A percentile compares a stretch with the other conserved stretches of the same genome.
These are phyloP conservation scores for Solanum hybrid DNA, from an alignment of 305 asterid genomes.

Conservation along the genomic window DNA sequence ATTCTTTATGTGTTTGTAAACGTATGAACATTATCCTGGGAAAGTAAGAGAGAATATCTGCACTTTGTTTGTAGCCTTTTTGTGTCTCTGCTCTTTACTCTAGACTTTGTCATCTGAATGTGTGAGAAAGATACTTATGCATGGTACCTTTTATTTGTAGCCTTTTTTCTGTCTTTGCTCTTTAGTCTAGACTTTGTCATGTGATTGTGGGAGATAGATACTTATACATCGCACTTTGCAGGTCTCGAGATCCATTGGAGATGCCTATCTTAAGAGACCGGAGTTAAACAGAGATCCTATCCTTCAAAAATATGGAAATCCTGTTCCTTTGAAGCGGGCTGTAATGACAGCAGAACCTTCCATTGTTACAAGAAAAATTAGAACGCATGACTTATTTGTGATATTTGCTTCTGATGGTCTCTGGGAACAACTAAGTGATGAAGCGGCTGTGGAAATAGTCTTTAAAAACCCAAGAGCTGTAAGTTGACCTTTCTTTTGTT, in stretches of 20 bases:
- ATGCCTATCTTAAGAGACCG: slow-evolving; percentile 80
- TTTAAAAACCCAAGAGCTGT: slow-evolving; percentile 74
- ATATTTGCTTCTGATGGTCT: slow-evolving; percentile 98
- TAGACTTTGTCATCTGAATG: not conserved
- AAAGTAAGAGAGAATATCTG: not conserved
- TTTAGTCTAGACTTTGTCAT: not conserved
- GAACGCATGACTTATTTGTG: slow-evolving; percentile 66
- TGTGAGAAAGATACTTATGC: not conserved
- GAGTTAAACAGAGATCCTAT: slow-evolving; percentile 69
- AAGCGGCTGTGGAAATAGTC: slow-evolving; percentile 77
- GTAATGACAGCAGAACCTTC: slow-evolving; percentile 88
- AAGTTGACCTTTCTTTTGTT: slow-evolving; percentile 20
- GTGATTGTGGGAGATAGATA: not conserved
- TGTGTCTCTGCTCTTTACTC: not conserved
- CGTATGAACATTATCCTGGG: not conserved
- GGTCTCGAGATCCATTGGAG: slow-evolving; percentile 98
- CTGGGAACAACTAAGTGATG: slow-evolving; percentile 90
- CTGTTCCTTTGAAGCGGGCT: slow-evolving; percentile 72
- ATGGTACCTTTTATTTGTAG: slow-evolving; percentile 3
- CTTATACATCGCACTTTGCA: slow-evolving; percentile 17
- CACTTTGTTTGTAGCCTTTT: not conserved
- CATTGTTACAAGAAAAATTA: slow-evolving; percentile 58
- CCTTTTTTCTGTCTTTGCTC: not conserved
- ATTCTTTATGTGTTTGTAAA: not conserved
- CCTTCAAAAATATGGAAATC: slow-evolving; percentile 47